These are phyloP conservation scores for Raddia guianensis DNA, from an alignment of 176 grass and related monocot species.

Conservation along the genomic window DNA sequence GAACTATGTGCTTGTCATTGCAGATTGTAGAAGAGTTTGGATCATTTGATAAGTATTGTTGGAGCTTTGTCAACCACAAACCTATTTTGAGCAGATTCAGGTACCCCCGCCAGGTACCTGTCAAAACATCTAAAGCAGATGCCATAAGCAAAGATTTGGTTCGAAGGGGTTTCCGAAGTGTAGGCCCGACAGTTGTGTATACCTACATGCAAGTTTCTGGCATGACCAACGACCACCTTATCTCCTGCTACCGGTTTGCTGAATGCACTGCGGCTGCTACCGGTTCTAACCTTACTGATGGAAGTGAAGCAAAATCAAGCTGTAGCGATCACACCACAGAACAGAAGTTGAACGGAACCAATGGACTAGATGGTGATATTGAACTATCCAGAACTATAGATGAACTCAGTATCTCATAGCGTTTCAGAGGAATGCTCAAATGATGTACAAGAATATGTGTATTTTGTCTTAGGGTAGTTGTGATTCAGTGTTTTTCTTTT, in stretches of 20 bases:
- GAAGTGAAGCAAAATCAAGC: constrained; percentile 32
- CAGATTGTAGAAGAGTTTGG: constrained; percentile 82
- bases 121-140: constrained; percentile 85
- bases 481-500: constrained; percentile 16
- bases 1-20: constrained; percentile 5
- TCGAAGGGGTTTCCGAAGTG: constrained; percentile 81
- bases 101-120: constrained; percentile 84
- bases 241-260: constrained; percentile 77
- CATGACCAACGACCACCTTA: constrained; percentile 90
- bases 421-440: constrained; percentile 20
- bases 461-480: constrained; percentile 55
- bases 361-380: constrained; percentile 43
- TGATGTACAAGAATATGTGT: constrained; percentile 47
- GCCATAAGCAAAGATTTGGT: constrained; percentile 96
- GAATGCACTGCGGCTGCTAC: constrained; percentile 48
- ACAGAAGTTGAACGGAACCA: constrained; percentile 45
- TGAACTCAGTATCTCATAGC: constrained; percentile 78
- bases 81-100: constrained; percentile 87
- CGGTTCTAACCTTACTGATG: constrained; percentile 33
- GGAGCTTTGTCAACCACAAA: constrained; percentile 87
- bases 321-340: constrained; percentile 33
- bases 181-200: constrained; percentile 84
- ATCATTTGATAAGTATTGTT: constrained; percentile 92
- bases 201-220: constrained; percentile 94
- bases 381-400: constrained; percentile 55